Evolutionary conservation across 2,329 filamentous ascomycete genomes (phyloP).

Genomic region (Colletotrichum paranaense): DNA sequence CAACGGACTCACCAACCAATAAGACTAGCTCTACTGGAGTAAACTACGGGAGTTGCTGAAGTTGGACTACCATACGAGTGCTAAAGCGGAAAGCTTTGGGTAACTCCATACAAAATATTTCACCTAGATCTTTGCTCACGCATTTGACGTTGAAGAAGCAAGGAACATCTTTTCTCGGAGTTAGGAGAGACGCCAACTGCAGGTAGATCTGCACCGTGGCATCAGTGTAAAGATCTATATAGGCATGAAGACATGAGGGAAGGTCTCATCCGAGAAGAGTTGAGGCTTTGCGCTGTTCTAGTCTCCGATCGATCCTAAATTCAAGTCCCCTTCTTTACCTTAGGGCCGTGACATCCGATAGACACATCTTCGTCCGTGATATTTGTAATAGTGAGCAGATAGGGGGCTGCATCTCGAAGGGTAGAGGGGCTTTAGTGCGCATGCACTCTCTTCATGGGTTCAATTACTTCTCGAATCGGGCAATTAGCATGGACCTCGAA

Average conservation of each 20-base stretch:
- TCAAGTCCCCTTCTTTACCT: not conserved
- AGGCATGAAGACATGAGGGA: not conserved
- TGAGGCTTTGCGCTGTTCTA: not conserved
- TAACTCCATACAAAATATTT: not conserved
- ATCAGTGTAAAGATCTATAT: not conserved
- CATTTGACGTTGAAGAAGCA: not conserved
- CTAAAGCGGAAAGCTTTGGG: not conserved
- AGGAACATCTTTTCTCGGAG: too few species aligned
- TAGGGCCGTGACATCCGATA: not conserved
- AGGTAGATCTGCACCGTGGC: too few species aligned
- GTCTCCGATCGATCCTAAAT: not conserved
- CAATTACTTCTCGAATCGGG: not conserved
- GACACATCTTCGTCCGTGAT: not conserved
- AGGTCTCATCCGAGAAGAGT: not conserved
- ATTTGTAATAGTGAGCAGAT: not conserved
- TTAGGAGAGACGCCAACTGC: too few species aligned
- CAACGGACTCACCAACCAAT: not conserved
- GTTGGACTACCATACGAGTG: too few species aligned
- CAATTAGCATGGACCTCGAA: rapidly evolving
- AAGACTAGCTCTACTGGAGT: not conserved
- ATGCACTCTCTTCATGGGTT: not conserved
- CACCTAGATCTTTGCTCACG: not conserved
- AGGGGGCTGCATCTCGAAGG: not conserved
- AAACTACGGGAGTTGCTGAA: not conserved
- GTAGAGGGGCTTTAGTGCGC: not conserved